Evolutionary conservation across 352 stramenopile species (phyloP), one percentile per base, ranked within the genome.

Genomic region (Globisporangium yorkense): DNA sequence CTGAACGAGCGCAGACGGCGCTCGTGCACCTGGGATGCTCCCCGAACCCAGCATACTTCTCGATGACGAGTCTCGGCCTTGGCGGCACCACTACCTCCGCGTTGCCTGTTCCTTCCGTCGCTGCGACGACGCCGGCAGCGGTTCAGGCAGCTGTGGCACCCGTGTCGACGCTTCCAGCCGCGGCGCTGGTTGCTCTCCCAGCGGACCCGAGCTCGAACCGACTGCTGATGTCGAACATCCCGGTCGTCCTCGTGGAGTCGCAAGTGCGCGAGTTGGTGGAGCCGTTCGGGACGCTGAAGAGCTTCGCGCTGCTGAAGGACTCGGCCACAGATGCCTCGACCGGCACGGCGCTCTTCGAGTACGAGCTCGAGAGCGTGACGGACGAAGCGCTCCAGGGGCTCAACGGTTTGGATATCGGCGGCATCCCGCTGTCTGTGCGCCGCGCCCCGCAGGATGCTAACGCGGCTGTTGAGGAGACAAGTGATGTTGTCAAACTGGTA

Each of bases 221-320:
- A 15, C 62, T 95, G 33, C 59, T 94, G 35, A 92, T 95, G 84
- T 77, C 72, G 12, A 95, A 95, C 56, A 89, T 95, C 54, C 86
- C 86, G 0, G 67, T 86, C 13, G 84, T 92, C 40, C 57, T 95
- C 33, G 64, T 62, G 6, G 86, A 92, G 45, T 71, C 87, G 6
- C 84, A 94, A 72, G 82, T 93, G 31, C 85, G 85, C 65, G 84
- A 95, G 58, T 69, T 95, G 16, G 83, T 94, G 1, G 68, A 92
- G 51, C 86, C 86, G n/a, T 94, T 95, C 65, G 86, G 86, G 16
- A 65, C 65, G 33, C 67, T 95, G 10, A 84, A 76, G 56, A 81
- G 65, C 31, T 91, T 95, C 35, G 66, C 71, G 31, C 48, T 95
- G 20, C 62, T 92, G 1, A 86, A 76, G 52, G 83, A 92, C 54